Evolutionary conservation across 331 rosid genomes (phyloP).

Genomic region (Prunus yedoensis): DNA sequence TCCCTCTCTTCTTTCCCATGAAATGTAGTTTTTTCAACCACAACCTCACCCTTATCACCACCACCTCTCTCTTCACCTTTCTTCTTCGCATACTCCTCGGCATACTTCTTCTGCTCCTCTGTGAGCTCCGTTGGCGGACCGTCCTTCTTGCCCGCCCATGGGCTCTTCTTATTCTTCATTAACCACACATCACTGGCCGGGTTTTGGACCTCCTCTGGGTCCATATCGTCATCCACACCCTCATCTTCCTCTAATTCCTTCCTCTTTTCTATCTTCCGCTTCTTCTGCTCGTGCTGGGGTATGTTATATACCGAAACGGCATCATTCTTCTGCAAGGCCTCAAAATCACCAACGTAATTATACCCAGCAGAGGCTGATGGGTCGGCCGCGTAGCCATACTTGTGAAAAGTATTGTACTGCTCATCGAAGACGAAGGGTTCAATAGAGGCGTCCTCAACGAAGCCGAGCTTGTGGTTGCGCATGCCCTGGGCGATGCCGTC

Average conservation of each 20-base stretch:
- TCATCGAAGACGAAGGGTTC: slow-evolving; percentile 91
- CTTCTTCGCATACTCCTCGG: slow-evolving; percentile 92
- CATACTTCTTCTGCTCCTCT: slow-evolving; percentile 93
- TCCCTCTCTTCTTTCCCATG: slow-evolving; percentile 96
- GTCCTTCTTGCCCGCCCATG: slow-evolving; percentile 96
- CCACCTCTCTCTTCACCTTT: slow-evolving; percentile 84
- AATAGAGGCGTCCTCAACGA: slow-evolving; percentile 91
- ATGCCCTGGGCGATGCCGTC: slow-evolving; percentile 94
- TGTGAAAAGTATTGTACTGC: slow-evolving; percentile 90
- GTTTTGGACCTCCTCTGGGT: slow-evolving; percentile 48
- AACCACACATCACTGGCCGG: slow-evolving; percentile 83
- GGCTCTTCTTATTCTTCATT: slow-evolving; percentile 85
- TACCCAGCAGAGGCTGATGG: slow-evolving; percentile 79
- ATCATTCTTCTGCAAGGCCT: slow-evolving; percentile 56
- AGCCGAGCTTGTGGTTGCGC: slow-evolving; percentile 98
- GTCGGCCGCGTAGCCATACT: slow-evolving; percentile 93
- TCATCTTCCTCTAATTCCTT: slow-evolving; percentile 33
- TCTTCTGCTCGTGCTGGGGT: slow-evolving; percentile 82
- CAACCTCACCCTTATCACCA: slow-evolving; percentile 72
- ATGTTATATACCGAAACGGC: slow-evolving; percentile 77
- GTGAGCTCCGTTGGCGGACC: slow-evolving; percentile 70
- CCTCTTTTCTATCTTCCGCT: slow-evolving; percentile 57
- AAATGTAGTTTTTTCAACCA: slow-evolving; percentile 76
- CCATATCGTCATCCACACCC: slow-evolving; percentile 18
- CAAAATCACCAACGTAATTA: slow-evolving; percentile 75